Evolutionary conservation across 805 yeast species (phyloP), one percentile per base, ranked within the genome.

Genomic region (Wickerhamomyces queroliae): DNA sequence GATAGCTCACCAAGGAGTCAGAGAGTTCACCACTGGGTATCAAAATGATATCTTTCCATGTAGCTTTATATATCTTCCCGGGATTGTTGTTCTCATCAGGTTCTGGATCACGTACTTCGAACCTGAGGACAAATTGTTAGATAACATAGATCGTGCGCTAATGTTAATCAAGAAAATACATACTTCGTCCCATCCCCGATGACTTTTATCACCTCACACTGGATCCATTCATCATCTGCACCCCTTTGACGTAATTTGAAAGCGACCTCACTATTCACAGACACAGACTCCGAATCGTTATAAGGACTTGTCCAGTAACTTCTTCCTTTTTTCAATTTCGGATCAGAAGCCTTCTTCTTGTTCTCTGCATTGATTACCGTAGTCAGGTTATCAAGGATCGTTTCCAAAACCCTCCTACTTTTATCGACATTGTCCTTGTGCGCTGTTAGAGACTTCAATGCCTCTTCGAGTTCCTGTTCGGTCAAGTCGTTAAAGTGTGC

Each of bases 91-190:
- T 74, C 53, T 91, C 98, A 55, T 93, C 99, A 0, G 99, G 98
- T 54, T 93, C 99, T 0, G 98, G 96, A 59, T 93, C 99, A 50
- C 87, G 78, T n/a, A 93, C 90, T 61, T 93, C 98, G 57, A 82
- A 89, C 42, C 76, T 71, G 6, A 48, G 39, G 16, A 57, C 12
- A 25, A 43, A 50, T 12, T 55, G 45, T 35, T 42, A 38, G 26
- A 29, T 27, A 7, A 12, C 13, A 19, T 23, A 8, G 11, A 18
- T 11, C 9, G 11, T 6, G 7, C 16, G 7, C n/a, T 31, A 23
- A 20, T 16, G 9, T 8, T 11, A 13, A 12, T 29, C n/a, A 25
- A 32, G 3, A 5, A 23, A 49, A 53, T 47, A 51, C 43, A 17
- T 45, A 52, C 54, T 56, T 64, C 2, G 68, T 65, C 1, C 93